phyloP scores from a whole-genome alignment of 2,329 filamentous ascomycete species.

The Claviceps sp. region DNA sequence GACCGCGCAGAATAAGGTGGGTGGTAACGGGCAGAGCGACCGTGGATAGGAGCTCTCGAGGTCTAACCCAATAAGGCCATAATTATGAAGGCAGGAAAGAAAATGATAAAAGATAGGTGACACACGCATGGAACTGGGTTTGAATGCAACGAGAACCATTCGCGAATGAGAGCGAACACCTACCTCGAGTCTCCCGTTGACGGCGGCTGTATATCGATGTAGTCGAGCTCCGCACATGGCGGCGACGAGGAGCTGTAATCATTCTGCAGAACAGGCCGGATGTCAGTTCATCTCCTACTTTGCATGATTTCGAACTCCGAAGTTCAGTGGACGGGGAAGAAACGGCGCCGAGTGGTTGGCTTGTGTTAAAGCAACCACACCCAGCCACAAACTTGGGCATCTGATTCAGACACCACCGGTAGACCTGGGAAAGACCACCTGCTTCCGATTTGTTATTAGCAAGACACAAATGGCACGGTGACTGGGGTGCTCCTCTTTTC shows the following conservation, averaged over 20 bases:
- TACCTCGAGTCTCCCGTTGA: conserved; percentile 41
- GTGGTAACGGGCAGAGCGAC: conserved; percentile 1
- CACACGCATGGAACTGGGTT: conserved; percentile 5
- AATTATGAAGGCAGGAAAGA: background rate
- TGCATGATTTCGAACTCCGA: conserved; percentile 4
- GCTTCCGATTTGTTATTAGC: conserved; percentile 7
- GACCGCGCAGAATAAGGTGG: background rate
- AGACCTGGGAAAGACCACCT: conserved; percentile 4
- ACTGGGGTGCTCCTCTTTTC: conserved; percentile 7
- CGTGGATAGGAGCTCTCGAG: background rate
- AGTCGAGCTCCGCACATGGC: conserved; percentile 33
- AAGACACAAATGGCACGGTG: conserved; percentile 9
- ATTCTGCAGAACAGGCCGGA: conserved; percentile 23
- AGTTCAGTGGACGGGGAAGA: background rate
- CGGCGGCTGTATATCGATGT: conserved; percentile 36
- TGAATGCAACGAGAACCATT: conserved; percentile 8
- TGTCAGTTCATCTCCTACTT: conserved; percentile 12
- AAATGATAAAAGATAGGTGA: conserved; percentile 1
- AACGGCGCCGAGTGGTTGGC: conserved; percentile 3
- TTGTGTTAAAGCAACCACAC: conserved; percentile 2
- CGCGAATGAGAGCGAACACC: conserved; percentile 19
- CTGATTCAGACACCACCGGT: conserved; percentile 6
- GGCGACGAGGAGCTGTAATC: conserved; percentile 42
- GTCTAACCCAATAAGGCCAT: conserved; percentile 1
- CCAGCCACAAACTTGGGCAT: conserved; percentile 2